phyloP scores from a whole-genome alignment of 164 flowering plant species.

The Cinnamomum micranthum region DNA sequence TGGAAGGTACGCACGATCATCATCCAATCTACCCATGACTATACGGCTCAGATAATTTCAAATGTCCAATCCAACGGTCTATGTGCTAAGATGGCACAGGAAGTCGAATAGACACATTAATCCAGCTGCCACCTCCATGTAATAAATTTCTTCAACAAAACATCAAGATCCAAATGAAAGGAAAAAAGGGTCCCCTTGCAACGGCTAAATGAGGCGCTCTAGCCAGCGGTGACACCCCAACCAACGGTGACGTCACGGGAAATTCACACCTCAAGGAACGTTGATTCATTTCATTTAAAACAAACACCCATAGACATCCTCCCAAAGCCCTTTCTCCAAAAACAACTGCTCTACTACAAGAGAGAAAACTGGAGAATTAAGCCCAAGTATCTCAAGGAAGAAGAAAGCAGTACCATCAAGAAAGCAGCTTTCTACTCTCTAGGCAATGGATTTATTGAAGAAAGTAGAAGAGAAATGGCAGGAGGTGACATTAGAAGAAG shows the following conservation, averaged over 20 bases:
- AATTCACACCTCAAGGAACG: not conserved
- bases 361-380: too few relatives aligned
- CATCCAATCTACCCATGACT: too few relatives aligned
- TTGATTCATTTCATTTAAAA: not conserved
- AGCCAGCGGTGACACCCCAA: not conserved
- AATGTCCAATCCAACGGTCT: too few relatives aligned
- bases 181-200: not conserved
- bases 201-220: not conserved
- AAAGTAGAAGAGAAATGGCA: slow-evolving; percentile 58
- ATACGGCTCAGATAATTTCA: too few relatives aligned
- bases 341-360: not conserved
- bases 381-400: not conserved
- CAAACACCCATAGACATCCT: not conserved
- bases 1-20: too few relatives aligned
- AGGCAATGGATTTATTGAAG: slow-evolving; percentile 66
- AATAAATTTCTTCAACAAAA: too few relatives aligned
- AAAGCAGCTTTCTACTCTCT: not conserved
- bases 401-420: not conserved
- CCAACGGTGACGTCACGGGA: slow-evolving; percentile 17
- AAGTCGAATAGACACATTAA: too few relatives aligned
- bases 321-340: not conserved
- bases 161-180: too few relatives aligned
- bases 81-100: too few relatives aligned
- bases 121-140: too few relatives aligned
- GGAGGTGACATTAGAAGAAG: slow-evolving; percentile 45